phyloP scores from a whole-genome alignment of 768 basidiomycete genomes.

The Pisolithus marmoratus region DNA sequence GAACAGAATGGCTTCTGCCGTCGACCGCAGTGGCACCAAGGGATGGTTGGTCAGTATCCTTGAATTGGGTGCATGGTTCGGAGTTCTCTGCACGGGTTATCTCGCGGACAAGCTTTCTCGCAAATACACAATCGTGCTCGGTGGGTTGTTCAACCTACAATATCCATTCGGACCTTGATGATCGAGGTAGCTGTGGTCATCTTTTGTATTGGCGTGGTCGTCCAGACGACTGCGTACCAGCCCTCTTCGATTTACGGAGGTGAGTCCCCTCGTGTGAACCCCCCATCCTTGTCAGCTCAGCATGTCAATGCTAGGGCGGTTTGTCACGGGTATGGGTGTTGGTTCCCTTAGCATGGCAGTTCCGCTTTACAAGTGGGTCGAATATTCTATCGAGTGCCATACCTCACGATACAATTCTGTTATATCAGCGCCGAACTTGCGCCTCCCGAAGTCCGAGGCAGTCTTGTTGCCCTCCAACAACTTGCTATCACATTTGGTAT shows the following conservation, averaged over 20 bases:
- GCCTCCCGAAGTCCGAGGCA: conserved; percentile 78
- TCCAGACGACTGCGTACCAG: conserved; percentile 55
- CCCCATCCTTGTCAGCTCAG: not conserved
- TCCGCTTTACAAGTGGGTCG: conserved; percentile 59
- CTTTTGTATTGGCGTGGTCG: conserved; percentile 69
- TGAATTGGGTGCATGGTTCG: conserved; percentile 72
- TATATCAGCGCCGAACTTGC: conserved; percentile 45
- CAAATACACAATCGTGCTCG: conserved; percentile 64
- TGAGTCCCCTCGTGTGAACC: conserved; percentile 1
- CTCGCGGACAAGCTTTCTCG: conserved; percentile 68
- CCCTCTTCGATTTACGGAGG: conserved; percentile 65
- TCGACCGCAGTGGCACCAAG: conserved; percentile 45
- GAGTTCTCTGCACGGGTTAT: conserved; percentile 66
- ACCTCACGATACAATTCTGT: not conserved
- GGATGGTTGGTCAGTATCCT: conserved; percentile 74
- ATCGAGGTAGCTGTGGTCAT: conserved; percentile 44
- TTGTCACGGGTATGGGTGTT: conserved; percentile 75
- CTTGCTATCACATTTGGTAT: conserved; percentile 79
- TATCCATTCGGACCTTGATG: not conserved
- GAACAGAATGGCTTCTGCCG: conserved; percentile 49
- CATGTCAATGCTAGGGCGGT: conserved; percentile 42
- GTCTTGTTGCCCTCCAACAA: conserved; percentile 76
- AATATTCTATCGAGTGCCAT: not conserved
- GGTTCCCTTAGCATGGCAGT: conserved; percentile 82
- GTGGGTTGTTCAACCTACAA: conserved; percentile 25